A percentile compares a stretch with the other conserved stretches of the same genome.
These are phyloP conservation scores for Oldenlandia corymbosa DNA, from an alignment of 257 asterid species.

Conservation along the genomic window DNA sequence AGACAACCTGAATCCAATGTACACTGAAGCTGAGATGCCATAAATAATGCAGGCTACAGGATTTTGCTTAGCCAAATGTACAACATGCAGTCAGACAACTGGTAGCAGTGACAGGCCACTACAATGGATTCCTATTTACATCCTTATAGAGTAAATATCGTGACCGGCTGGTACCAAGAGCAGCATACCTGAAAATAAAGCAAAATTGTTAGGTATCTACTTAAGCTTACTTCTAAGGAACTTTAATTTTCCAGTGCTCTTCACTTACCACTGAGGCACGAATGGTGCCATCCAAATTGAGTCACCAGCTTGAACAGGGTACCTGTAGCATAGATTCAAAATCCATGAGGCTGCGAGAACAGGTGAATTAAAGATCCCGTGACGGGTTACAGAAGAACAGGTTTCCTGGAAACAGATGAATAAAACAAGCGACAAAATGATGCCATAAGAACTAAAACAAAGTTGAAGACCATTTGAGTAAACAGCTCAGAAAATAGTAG, in stretches of 20 bases:
- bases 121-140: conserved; percentile 75
- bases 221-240: background rate
- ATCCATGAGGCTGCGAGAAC: background rate
- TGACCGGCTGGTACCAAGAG: conserved; percentile 72
- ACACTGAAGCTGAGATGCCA: background rate
- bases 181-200: conserved; percentile 73
- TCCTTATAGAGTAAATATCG: conserved; percentile 91
- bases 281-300: conserved; percentile 98
- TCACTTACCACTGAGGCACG: conserved; percentile 90
- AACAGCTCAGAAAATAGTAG: background rate
- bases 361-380: background rate
- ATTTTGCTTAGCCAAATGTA: conserved; percentile 3
- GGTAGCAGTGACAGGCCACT: background rate
- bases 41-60: background rate
- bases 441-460: background rate
- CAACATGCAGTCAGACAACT: conserved; percentile 2
- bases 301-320: conserved; percentile 94
- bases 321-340: conserved; percentile 44
- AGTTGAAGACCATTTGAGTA: background rate
- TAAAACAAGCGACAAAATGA: background rate
- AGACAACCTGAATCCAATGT: background rate
- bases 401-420: too few relatives aligned
- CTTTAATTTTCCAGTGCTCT: conserved; percentile 2
- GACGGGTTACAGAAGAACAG: background rate
- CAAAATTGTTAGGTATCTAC: background rate